Evolutionary conservation across 2,329 filamentous ascomycete species (phyloP).

Genomic region (Cladophialophora immunda): DNA sequence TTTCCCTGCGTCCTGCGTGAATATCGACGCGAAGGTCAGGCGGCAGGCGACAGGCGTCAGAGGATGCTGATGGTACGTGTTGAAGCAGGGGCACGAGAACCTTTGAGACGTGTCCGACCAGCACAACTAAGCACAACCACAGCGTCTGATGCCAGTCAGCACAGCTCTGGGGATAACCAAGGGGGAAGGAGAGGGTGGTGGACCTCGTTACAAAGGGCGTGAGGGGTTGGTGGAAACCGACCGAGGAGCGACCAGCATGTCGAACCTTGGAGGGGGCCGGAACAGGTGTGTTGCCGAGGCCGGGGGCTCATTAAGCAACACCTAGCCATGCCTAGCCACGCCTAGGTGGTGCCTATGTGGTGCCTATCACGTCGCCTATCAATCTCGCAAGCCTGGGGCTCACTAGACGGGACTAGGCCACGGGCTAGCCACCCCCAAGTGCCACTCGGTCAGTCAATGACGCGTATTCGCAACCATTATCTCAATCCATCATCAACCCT

Average conservation of each 20-base stretch:
- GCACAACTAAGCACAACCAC: not conserved
- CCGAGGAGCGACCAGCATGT: not conserved
- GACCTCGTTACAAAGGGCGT: not conserved
- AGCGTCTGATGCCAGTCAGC: not conserved
- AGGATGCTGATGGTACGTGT: not conserved
- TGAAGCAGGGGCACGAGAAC: not conserved
- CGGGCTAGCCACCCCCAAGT: not conserved
- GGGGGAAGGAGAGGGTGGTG: not conserved
- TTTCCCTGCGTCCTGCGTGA: not conserved
- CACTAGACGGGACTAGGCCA: not conserved
- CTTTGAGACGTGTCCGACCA: not conserved
- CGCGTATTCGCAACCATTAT: conserved; percentile 6
- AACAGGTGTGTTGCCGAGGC: not conserved
- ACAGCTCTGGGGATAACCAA: not conserved
- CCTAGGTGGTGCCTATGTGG: not conserved
- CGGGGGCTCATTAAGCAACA: not conserved
- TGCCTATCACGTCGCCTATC: conserved; percentile 2
- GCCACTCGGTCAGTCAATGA: not conserved
- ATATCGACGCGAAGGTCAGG: not conserved
- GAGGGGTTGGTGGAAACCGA: conserved; percentile 7
- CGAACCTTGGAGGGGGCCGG: not conserved
- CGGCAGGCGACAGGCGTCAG: not conserved
- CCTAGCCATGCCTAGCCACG: not conserved
- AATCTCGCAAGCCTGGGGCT: not conserved
- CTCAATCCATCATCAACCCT: not conserved